phyloP scores from a whole-genome alignment of 176 grass and related monocot species.

The Tillandsia leiboldiana region DNA sequence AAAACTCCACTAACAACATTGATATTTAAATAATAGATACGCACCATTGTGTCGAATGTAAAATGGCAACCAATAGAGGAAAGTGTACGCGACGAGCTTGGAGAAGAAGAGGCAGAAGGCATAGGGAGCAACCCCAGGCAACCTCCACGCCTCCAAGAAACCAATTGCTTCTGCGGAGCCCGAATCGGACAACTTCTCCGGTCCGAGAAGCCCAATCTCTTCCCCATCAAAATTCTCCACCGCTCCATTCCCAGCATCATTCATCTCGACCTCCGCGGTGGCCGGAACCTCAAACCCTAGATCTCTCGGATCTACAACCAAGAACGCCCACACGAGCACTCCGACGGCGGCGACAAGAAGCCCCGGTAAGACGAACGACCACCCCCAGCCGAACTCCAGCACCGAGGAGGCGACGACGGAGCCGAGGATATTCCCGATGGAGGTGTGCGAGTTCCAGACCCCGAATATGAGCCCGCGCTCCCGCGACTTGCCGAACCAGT shows the following conservation, averaged over 20 bases:
- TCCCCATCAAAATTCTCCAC: conserved; percentile 52
- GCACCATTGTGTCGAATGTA: conserved; percentile 84
- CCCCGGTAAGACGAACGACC: conserved; percentile 60
- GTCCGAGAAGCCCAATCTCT: conserved; percentile 29
- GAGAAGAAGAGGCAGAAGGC: conserved; percentile 98
- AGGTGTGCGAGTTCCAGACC: conserved; percentile 86
- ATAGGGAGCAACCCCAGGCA: conserved; percentile 56
- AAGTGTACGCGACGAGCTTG: conserved; percentile 90
- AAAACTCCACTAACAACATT: neutral
- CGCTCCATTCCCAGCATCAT: conserved; percentile 33
- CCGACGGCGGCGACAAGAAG: conserved; percentile 41
- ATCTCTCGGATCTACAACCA: conserved; percentile 58
- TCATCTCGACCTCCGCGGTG: conserved; percentile 69
- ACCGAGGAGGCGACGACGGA: conserved; percentile 69
- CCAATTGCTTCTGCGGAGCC: conserved; percentile 51
- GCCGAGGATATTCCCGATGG: conserved; percentile 73
- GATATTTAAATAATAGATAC: neutral
- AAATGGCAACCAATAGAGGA: conserved; percentile 94
- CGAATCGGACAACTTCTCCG: conserved; percentile 19
- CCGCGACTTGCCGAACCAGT: conserved; percentile 75
- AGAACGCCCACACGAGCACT: conserved; percentile 35
- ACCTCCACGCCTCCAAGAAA: conserved; percentile 90
- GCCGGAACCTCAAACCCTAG: conserved; percentile 25
- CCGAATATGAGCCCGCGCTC: conserved; percentile 73
- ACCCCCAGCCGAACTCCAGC: conserved; percentile 87